phyloP scores from a whole-genome alignment of 495 filamentous ascomycete genomes.

The Neurospora africana region DNA sequence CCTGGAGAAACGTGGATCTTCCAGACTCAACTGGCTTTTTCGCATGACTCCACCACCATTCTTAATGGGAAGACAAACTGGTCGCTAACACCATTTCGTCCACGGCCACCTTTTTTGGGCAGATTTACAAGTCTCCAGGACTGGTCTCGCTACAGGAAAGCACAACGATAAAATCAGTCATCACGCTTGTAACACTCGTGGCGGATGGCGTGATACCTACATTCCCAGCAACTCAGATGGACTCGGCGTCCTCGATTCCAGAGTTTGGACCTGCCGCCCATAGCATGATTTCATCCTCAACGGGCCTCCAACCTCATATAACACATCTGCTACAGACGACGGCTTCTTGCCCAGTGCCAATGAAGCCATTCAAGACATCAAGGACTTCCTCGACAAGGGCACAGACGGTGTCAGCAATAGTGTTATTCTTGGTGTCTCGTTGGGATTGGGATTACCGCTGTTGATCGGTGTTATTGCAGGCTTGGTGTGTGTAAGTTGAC shows the following conservation, averaged over 20 bases:
- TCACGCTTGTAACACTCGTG: constrained; percentile 27
- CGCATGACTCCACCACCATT: constrained; percentile 7
- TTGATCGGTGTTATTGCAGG: not conserved
- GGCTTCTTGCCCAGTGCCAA: not conserved
- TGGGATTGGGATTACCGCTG: not conserved
- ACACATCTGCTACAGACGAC: constrained; percentile 1
- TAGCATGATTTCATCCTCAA: not conserved
- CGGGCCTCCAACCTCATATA: constrained; percentile 1
- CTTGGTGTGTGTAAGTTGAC: not conserved
- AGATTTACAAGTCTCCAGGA: constrained; percentile 28
- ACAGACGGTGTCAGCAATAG: not conserved
- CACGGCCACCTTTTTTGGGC: constrained; percentile 26
- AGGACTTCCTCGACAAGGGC: not conserved
- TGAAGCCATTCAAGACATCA: not conserved
- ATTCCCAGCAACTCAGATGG: constrained; percentile 22
- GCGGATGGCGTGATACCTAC: constrained; percentile 25
- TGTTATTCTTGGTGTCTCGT: not conserved
- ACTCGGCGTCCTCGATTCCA: not conserved
- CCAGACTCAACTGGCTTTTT: not conserved
- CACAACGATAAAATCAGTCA: constrained; percentile 17
- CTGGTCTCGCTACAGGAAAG: constrained; percentile 32
- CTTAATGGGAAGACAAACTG: constrained; percentile 16
- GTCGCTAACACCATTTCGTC: constrained; percentile 27
- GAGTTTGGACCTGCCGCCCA: constrained; percentile 1
- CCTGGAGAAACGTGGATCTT: not conserved